These are phyloP conservation scores for Mycena chlorophos DNA, from an alignment of 768 basidiomycete genomes.

Conservation along the genomic window DNA sequence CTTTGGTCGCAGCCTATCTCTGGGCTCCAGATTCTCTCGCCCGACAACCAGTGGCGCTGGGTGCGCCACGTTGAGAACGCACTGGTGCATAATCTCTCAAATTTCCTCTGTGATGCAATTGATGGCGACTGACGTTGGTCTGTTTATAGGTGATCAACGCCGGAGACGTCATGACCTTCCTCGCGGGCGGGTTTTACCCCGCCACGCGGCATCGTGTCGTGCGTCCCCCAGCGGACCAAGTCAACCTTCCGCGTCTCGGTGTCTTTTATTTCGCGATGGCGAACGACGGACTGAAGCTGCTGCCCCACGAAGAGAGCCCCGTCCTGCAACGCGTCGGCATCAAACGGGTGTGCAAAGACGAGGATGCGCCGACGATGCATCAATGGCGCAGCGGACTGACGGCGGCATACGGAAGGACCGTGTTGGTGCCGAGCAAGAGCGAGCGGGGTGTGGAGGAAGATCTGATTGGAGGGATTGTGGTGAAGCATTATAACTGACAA, in stretches of 20 bases:
- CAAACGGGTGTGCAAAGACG: constrained; percentile 33
- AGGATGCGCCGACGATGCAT: constrained; percentile 42
- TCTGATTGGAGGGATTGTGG: constrained; percentile 43
- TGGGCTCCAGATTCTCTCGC: constrained; percentile 45
- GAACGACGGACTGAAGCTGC: constrained; percentile 45
- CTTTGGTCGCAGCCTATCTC: constrained; percentile 52
- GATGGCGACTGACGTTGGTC: not conserved
- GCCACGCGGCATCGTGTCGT: constrained; percentile 49
- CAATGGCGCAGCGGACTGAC: constrained; percentile 43
- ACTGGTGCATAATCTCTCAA: constrained; percentile 30
- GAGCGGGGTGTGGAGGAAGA: constrained; percentile 48
- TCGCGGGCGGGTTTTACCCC: constrained; percentile 49
- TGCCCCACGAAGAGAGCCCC: constrained; percentile 42
- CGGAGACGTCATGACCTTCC: constrained; percentile 49
- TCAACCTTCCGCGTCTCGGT: constrained; percentile 43
- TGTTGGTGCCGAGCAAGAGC: constrained; percentile 28
- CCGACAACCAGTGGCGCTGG: constrained; percentile 45
- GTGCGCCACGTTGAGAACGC: constrained; percentile 48
- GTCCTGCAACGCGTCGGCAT: constrained; percentile 41
- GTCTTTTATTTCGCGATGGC: constrained; percentile 48
- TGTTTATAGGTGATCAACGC: constrained; percentile 49
- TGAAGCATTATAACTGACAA: constrained; percentile 48
- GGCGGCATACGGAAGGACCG: constrained; percentile 41
- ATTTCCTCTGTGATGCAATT: not conserved
- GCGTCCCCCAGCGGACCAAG: constrained; percentile 51